Evolutionary conservation across 2,329 filamentous ascomycete genomes (phyloP).

Genomic region (Aspergillus udagawae): DNA sequence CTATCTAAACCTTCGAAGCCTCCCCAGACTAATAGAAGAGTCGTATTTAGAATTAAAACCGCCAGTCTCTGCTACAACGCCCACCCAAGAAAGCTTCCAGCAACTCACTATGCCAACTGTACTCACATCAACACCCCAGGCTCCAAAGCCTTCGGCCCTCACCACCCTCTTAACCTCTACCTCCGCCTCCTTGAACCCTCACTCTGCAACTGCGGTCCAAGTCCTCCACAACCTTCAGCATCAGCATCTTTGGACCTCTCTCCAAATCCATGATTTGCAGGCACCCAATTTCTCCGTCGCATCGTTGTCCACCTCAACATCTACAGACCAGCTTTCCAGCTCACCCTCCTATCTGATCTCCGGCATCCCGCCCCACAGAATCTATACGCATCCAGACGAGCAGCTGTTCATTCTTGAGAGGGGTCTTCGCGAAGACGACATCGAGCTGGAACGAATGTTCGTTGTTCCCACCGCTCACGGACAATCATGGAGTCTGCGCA

Average conservation of each 20-base stretch:
- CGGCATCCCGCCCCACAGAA: conserved; percentile 56
- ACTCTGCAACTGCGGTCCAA: conserved; percentile 51
- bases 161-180: conserved; percentile 36
- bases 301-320: background rate
- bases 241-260: conserved; percentile 58
- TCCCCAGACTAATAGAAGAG: background rate
- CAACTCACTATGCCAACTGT: background rate
- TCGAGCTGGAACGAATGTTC: conserved; percentile 53
- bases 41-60: background rate
- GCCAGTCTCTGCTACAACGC: background rate
- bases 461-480: conserved; percentile 56
- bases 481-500: conserved; percentile 57
- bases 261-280: conserved; percentile 48
- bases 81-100: background rate
- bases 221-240: conserved; percentile 61
- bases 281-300: conserved; percentile 4
- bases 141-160: conserved; percentile 36
- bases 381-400: conserved; percentile 63
- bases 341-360: conserved; percentile 52
- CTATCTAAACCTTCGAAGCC: background rate
- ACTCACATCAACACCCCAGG: conserved; percentile 1
- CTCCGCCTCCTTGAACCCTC: conserved; percentile 20
- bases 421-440: conserved; percentile 44
- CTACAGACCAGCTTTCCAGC: conserved; percentile 16
- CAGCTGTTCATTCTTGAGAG: conserved; percentile 57